Base-by-base conservation (phyloP, 1,139 yeast genomes). In the Kurtzmaniella quercitrusa region DNA sequence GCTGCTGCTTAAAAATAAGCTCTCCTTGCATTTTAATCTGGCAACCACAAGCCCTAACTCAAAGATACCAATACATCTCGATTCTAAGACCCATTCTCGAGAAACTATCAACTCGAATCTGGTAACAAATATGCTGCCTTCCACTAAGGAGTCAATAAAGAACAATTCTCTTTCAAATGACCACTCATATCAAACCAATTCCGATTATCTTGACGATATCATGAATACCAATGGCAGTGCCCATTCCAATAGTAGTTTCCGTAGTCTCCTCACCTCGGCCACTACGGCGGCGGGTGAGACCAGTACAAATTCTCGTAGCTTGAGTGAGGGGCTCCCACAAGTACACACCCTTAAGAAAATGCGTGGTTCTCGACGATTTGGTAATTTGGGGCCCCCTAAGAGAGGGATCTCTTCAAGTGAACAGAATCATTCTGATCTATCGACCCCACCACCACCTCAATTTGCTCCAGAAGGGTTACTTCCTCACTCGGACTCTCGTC, bases 341-440 rank as follows among this genome's bases (percentile, higher is more conserved):
- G 48, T 50, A n/a, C 58, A 53, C 38, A 49, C 60, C 14, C 46
- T 63, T 14, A 63, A 63, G 49, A 49, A 63, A 42, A 54, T 56
- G 43, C 49, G 66, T 38, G 65, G 72, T 2, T 55, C 65, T 2
- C 53, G 73, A 48, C 50, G 70, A 42, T 66, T 68, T 45, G 70
- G 73, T 5, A 63, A 59, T 47, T 51, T 72, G 42, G 77, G 77
- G 0, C 73, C 73, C 3, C 75, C 75, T 1, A 62, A 67, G 49
- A 53, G 75, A 37, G 69, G 68, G 3, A 53, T 63, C 9, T 55
- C 62, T 39, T 18, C 27, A 8, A 41, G 51, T n/a, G 50, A 55
- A 38, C 59, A 52, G 18, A 31, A 5, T 17, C 53, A 51, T 11
- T 44, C 15, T 3, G 12, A 37, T n/a, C 11, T 8, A 2, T 7